Evolutionary conservation across 257 asterid genomes (phyloP), one percentile per base, ranked within the genome.

Genomic region (Solanum pimpinellifolium): DNA sequence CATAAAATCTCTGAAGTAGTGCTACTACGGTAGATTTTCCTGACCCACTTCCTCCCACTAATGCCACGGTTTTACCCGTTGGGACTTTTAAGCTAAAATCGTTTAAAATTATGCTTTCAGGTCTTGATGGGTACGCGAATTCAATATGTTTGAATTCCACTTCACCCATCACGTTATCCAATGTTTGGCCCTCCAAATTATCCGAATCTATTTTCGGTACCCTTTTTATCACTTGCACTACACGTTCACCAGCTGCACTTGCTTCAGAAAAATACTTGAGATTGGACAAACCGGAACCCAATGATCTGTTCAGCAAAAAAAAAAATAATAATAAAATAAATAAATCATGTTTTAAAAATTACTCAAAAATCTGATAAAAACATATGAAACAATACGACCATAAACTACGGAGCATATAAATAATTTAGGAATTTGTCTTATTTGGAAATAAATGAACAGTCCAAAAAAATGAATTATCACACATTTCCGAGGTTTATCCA

Each of bases 41-140:
- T 0, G 97, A 95, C 8, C 99, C 99, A 84, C 99, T 95, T 39
- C 96, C 98, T 20, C 99, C 98, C 0, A 97, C 99, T 87, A 97
- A 87, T 15, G 99, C 99, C 89, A 97, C 93, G 0, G 98, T 89
- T 83, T 88, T 95, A 20, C 98, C 98, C 0, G 98, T 95, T 3
- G 98, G 97, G 16, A 95, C 78, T 84, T 68, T 91, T 12, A 97
- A 89, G 42, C 70, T 95, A 47, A 97, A 97, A 86, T 94, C 94
- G 60, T 92, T 89, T 3, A 97, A 93, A 23, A 95, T 94, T 33
- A 87, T 47, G 92, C 93, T 92, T 52, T 95, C 98, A 0, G 98
- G 98, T 83, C 99, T 89, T 8, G 98, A 95, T 0, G 98, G 98
- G 80, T 95, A 95, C 6, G 94, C 89, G 21, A 97, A 97, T 49